Percentiles rank a stretch among this genome's conserved stretches.
Conservation (phyloP, 176 grass and related monocot genomes). For the Carex cristatella region DNA sequence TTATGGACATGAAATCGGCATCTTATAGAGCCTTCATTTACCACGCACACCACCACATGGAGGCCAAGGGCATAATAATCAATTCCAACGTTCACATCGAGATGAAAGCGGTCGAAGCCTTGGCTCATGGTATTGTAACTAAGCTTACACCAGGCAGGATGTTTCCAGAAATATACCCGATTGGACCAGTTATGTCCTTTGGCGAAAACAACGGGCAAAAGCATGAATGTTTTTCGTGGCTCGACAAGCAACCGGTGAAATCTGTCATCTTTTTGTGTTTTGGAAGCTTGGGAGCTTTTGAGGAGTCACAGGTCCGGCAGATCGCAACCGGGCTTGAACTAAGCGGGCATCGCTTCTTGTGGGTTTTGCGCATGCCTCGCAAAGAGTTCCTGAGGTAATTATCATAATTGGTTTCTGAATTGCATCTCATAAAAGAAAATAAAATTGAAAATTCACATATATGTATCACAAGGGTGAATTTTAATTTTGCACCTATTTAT, state of each 20-base stretch:
- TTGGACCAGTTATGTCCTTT: background rate
- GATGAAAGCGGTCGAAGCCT: background rate
- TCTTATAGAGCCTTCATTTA: conserved; percentile 25
- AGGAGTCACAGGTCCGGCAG: background rate
- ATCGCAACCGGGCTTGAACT: background rate
- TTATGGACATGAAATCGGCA: background rate
- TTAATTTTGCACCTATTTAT: too few species aligned
- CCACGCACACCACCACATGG: conserved; percentile 16
- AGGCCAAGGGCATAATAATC: conserved; percentile 35
- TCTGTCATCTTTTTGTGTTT: conserved; percentile 13
- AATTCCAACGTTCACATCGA: conserved; percentile 33
- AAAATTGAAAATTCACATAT: too few species aligned
- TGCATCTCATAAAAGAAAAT: too few species aligned
- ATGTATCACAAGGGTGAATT: too few species aligned
- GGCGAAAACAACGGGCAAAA: background rate
- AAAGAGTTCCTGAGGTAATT: background rate
- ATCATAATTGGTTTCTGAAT: background rate
- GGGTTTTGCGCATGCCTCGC: background rate
- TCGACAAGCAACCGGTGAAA: background rate
- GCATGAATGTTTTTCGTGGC: conserved; percentile 12
- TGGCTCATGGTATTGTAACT: conserved; percentile 1
- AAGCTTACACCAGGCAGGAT: background rate
- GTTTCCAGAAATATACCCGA: background rate
- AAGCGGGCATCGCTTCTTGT: conserved; percentile 16
- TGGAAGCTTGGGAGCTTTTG: background rate